A percentile compares a stretch with the other conserved stretches of the same genome.
Evolutionary conservation across 2,329 filamentous ascomycete species (phyloP).

Genomic region (Zymoseptoria ardabiliae): DNA sequence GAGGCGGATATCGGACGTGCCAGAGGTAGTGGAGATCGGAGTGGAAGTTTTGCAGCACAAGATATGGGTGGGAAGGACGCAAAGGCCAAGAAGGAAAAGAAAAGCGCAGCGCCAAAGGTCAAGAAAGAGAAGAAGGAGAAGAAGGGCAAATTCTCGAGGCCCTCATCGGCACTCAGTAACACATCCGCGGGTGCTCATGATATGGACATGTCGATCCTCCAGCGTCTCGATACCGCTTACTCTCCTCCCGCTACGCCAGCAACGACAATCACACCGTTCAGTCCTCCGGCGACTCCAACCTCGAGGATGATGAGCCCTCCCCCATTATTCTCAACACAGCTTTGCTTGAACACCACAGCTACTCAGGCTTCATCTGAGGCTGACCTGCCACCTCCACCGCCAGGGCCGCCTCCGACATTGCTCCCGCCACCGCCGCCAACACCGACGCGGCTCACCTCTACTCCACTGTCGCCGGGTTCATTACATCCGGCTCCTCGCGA

Average conservation of each 20-base stretch:
- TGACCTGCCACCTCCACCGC: not conserved
- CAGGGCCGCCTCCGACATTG: not conserved
- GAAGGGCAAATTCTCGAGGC: not conserved
- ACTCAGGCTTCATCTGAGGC: not conserved
- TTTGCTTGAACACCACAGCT: not conserved
- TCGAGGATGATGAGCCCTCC: not conserved
- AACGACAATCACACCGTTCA: not conserved
- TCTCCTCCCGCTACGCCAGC: not conserved
- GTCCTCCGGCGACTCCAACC: not conserved
- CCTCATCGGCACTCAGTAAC: not conserved
- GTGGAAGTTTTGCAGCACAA: constrained; percentile 13
- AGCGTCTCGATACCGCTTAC: not conserved
- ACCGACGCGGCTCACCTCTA: not conserved
- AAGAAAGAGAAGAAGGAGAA: not conserved
- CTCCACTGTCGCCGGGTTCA: not conserved
- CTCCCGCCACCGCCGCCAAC: not conserved
- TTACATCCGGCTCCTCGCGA: not conserved
- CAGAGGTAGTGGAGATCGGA: constrained; percentile 5
- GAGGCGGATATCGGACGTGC: constrained; percentile 4
- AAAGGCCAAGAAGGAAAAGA: not conserved
- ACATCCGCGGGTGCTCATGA: not conserved
- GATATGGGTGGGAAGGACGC: constrained; percentile 1
- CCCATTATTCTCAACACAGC: not conserved
- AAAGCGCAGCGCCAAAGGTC: not conserved
- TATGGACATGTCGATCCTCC: not conserved